Evolutionary conservation across 305 asterid species (phyloP), one percentile per base, ranked within the genome.

Genomic region (Fraxinus angustifolia): DNA sequence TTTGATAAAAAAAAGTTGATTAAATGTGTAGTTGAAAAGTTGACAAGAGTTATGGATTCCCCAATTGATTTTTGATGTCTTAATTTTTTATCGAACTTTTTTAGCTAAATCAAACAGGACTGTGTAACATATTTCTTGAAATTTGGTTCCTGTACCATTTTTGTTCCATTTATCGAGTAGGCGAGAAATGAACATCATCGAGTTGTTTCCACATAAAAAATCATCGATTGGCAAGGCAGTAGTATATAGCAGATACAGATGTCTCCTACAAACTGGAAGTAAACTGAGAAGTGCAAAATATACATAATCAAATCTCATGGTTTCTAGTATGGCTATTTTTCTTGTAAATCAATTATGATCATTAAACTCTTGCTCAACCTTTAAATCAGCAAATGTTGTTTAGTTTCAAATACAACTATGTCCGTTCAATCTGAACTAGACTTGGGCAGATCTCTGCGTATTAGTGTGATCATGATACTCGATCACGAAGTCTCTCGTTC

Each of bases 401-500:
- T 11, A 28, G 36, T 67, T 67, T 67, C 36, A 28, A 28, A 67
- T 10, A 26, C 72, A 65, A 65, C 7, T 0, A 26, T 10, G 72
- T 1, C 72, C n/a, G 72, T 65, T 65, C 16, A 4, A 65, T 67
- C 73, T 1, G 34, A 67, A 4, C 19, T 28, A 28, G 36, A 60
- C 35, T 67, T 30, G 19, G 7, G 36, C 73, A 26, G 33, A 70
- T 33, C 75, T 67, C 33, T 67, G 8, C 36, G 38, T 26, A 28
- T 14, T 12, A 8, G 6, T 34, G 31, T 35, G 83, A 60, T 78
- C 78, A 8, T 79, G 78, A 62, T 77, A 79, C 72, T 82, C 82
- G 90, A 76, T 83, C 81, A 31, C 79, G 90, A 40, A 93, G 91
- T 78, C 85, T 85, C 84, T 91, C 95, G 79, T 91, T 92, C 82